A percentile compares a stretch with the other conserved stretches of the same genome.
phyloP scores from a whole-genome alignment of 345 rosid species.

The Dipteronia sinensis region DNA sequence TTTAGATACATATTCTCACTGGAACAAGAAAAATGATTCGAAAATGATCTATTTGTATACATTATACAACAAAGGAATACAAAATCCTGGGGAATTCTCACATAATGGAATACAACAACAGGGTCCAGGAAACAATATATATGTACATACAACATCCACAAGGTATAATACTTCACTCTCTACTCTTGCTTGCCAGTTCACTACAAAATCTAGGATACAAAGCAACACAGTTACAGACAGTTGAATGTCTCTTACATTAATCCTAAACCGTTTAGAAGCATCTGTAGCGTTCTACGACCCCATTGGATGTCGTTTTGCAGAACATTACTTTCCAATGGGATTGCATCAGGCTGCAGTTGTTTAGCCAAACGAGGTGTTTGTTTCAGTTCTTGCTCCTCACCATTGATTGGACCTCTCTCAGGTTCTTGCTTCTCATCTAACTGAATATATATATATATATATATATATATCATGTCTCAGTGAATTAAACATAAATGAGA shows the following conservation, averaged over 20 bases:
- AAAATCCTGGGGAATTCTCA: neutral
- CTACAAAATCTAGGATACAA: constrained; percentile 4
- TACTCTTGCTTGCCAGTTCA: neutral
- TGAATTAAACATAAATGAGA: neutral
- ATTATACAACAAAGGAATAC: neutral
- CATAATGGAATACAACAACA: neutral
- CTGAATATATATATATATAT: constrained; percentile 36
- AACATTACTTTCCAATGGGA: constrained; percentile 15
- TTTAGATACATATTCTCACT: neutral
- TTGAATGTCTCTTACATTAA: constrained; percentile 32
- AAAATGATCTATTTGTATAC: neutral
- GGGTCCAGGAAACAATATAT: neutral
- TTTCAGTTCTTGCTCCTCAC: constrained; percentile 24
- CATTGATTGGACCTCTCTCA: constrained; percentile 5
- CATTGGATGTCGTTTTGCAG: constrained; percentile 58
- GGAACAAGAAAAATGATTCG: neutral
- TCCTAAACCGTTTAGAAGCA: constrained; percentile 56
- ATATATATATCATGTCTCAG: constrained; percentile 10
- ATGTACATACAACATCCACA: neutral
- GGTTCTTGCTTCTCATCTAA: constrained; percentile 40
- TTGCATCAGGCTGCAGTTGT: constrained; percentile 32
- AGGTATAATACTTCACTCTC: neutral
- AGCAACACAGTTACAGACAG: neutral
- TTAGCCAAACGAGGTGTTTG: constrained; percentile 24
- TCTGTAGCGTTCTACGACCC: constrained; percentile 63